Evolutionary conservation across 202 grass and related monocot species (phyloP).

Genomic region (Musa balbisiana): DNA sequence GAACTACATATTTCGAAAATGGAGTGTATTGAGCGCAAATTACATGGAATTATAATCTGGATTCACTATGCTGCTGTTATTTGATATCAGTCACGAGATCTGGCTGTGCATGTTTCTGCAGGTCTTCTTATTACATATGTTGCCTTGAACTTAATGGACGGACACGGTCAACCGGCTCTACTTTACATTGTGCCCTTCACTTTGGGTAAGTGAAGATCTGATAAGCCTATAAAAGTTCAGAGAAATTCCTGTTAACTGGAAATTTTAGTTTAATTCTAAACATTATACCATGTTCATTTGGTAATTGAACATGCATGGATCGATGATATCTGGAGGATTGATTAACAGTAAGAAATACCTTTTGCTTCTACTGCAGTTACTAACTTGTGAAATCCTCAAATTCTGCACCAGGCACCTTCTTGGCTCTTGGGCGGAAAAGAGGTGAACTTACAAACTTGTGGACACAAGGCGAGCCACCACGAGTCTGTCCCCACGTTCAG

Average conservation of each 20-base stretch:
- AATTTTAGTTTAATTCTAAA: too few species aligned
- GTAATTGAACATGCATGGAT: too few species aligned
- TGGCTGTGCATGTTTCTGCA: conserved; percentile 17
- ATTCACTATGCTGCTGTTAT: background rate
- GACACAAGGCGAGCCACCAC: conserved; percentile 65
- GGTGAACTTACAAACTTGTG: conserved; percentile 80
- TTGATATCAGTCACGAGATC: background rate
- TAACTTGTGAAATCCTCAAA: conserved; percentile 2
- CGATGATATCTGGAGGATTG: background rate
- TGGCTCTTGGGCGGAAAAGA: conserved; percentile 59
- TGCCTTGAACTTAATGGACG: conserved; percentile 96
- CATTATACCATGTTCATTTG: too few species aligned
- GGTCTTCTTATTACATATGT: conserved; percentile 90
- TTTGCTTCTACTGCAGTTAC: background rate
- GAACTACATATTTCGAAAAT: background rate
- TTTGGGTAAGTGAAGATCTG: conserved; percentile 43
- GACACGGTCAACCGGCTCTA: conserved; percentile 86
- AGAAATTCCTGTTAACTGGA: too few species aligned
- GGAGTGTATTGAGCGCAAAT: background rate
- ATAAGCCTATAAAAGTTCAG: background rate
- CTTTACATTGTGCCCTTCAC: conserved; percentile 98
- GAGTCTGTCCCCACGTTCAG: conserved; percentile 59
- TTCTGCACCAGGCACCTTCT: conserved; percentile 57
- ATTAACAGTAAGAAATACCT: background rate
- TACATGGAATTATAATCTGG: background rate